Evolutionary conservation across 441 rosid species (phyloP).

Genomic region (Adansonia grandidieri): DNA sequence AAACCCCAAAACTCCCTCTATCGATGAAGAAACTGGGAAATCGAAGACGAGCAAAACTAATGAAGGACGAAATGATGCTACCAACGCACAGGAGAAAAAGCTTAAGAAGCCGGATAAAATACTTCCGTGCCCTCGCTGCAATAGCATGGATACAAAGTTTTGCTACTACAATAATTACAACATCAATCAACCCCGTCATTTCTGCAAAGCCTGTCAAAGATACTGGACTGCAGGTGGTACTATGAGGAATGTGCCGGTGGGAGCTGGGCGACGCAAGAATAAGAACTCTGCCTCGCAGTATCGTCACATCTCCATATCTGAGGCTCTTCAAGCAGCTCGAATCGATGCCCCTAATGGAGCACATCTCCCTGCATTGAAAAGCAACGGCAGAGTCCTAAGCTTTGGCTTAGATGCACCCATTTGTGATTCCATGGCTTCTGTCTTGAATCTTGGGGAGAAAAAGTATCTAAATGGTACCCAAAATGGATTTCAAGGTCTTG

Average conservation of each 20-base stretch:
- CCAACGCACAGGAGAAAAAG: slow-evolving; percentile 50
- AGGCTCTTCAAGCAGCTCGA: slow-evolving; percentile 54
- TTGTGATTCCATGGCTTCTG: slow-evolving; percentile 82
- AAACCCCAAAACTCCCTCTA: slow-evolving; percentile 48
- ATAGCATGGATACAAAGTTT: slow-evolving; percentile 77
- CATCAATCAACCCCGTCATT: slow-evolving; percentile 74
- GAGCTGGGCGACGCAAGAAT: slow-evolving; percentile 79
- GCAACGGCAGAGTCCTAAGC: slow-evolving; percentile 70
- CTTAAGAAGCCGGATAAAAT: slow-evolving; percentile 72
- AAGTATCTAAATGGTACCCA: slow-evolving; percentile 44
- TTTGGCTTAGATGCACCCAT: slow-evolving; percentile 74
- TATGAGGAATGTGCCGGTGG: slow-evolving; percentile 79
- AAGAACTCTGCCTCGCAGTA: slow-evolving; percentile 60
- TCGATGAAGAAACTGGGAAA: slow-evolving; percentile 48
- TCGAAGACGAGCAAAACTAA: slow-evolving; percentile 43
- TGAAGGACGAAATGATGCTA: slow-evolving; percentile 49
- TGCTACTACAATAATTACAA: slow-evolving; percentile 80
- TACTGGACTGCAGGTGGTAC: slow-evolving; percentile 87
- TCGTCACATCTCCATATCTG: slow-evolving; percentile 59
- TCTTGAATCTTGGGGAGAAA: slow-evolving; percentile 70
- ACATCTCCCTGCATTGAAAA: slow-evolving; percentile 52
- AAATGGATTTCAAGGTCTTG: slow-evolving; percentile 63
- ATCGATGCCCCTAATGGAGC: slow-evolving; percentile 55
- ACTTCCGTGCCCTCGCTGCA: slow-evolving; percentile 70
- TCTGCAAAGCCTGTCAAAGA: slow-evolving; percentile 75